Evolutionary conservation across 768 basidiomycete genomes (phyloP).

Genomic region (Tulasnella sp.): DNA sequence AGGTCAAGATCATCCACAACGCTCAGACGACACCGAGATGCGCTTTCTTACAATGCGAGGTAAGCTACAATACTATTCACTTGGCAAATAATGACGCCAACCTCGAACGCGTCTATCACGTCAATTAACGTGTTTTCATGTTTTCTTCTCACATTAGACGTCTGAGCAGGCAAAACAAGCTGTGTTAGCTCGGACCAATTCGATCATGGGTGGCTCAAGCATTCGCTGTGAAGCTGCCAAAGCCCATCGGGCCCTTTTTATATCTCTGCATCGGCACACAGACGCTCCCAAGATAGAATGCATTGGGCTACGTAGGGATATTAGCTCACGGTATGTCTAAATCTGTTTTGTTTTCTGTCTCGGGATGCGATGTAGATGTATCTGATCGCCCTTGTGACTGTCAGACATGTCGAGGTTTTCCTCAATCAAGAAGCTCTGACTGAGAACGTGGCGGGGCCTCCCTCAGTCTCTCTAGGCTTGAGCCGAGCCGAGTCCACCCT

Average conservation of each 20-base stretch:
- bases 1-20: slow-evolving; percentile 53
- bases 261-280: slow-evolving; percentile 43
- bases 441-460: slow-evolving; percentile 6
- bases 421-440: not conserved
- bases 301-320: not conserved
- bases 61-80: slow-evolving; percentile 26
- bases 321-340: not conserved
- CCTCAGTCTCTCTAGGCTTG: slow-evolving; percentile 16
- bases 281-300: not conserved
- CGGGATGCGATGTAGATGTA: not conserved
- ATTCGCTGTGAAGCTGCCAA: slow-evolving; percentile 72
- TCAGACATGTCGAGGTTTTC: slow-evolving; percentile 6
- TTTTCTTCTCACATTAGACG: slow-evolving; percentile 3
- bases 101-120: not conserved
- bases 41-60: slow-evolving; percentile 81
- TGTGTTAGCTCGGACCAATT: slow-evolving; percentile 30
- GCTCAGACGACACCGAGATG: slow-evolving; percentile 54
- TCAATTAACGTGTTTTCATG: too few relatives aligned
- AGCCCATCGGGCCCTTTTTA: slow-evolving; percentile 58
- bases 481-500: slow-evolving; percentile 11
- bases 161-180: slow-evolving; percentile 18
- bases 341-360: not conserved
- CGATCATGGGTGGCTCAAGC: slow-evolving; percentile 50
- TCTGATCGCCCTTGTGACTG: slow-evolving; percentile 16
- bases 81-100: not conserved